Conservation (phyloP, 305 asterid genomes). For the Plantago coronopus region DNA sequence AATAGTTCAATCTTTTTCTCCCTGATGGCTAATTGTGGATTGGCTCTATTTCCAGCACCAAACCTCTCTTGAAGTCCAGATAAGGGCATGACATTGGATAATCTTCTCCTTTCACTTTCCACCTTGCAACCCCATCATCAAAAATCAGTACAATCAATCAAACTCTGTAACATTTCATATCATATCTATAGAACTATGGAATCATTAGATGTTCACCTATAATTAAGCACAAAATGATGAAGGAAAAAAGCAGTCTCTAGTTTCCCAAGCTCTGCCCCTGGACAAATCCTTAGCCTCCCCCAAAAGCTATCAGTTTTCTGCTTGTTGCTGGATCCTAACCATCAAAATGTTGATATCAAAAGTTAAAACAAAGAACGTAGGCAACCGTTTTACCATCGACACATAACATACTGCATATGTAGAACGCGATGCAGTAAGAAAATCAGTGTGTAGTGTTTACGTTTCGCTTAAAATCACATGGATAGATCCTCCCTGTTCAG, state of each 20-base stretch:
- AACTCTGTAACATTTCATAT: background rate
- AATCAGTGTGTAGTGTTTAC: too few species aligned
- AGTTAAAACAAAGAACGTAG: background rate
- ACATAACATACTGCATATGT: background rate
- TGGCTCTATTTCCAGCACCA: conserved; percentile 42
- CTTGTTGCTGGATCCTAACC: conserved; percentile 44
- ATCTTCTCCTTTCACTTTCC: conserved; percentile 55
- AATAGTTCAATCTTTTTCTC: too few species aligned
- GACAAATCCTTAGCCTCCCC: conserved; percentile 68
- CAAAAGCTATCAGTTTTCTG: conserved; percentile 53
- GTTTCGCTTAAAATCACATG: too few species aligned
- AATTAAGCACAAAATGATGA: conserved; percentile 62
- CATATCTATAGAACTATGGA: background rate
- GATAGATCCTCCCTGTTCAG: too few species aligned
- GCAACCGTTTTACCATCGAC: too few species aligned
- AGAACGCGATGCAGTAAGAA: too few species aligned
- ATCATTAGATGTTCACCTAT: conserved; percentile 34
- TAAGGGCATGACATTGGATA: conserved; percentile 50
- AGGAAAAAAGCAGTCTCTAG: conserved; percentile 64
- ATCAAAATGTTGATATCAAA: background rate
- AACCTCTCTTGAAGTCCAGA: conserved; percentile 55
- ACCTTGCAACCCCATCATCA: conserved; percentile 31
- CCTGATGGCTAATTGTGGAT: conserved; percentile 13
- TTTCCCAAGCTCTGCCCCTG: conserved; percentile 68
- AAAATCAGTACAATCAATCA: background rate